Evolutionary conservation across 768 basidiomycete genomes (phyloP), one percentile per base, ranked within the genome.

Genomic region (Mrakia frigida): DNA sequence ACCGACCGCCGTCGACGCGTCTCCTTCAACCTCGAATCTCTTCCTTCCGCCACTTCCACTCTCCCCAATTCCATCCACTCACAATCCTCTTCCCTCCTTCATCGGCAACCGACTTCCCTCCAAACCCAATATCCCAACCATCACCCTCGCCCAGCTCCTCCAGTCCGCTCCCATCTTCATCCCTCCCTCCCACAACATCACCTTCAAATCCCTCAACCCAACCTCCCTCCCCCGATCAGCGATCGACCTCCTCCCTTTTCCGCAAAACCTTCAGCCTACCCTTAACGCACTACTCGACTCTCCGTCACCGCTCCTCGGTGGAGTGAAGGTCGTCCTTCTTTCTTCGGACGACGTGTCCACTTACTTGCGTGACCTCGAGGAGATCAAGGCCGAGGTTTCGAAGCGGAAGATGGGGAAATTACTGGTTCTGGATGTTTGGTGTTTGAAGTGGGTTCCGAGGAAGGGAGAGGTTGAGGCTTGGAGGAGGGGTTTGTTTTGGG

Each of bases 341-440:
- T 31, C 23, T 21, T 31, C 65, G n/a, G 43, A 63, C 21, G 59
- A 65, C 61, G 31, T 5, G 61, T 35, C 9, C 31, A 70, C n/a
- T 11, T 46, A 53, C 56, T n/a, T 23, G 28, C 1, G 67, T 23
- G 37, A 56, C 31, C 50, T 68, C 1, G 31, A 72, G 53, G 25
- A 25, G 16, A 33, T 28, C 43, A 52, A 41, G 41, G 14, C 23
- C 21, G 46, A n/a, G 25, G 21, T 50, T 33, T 18, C n/a, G 46
- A 33, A 7, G 31, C 18, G 33, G 35, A 23, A 4, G 6, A n/a
- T 23, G 18, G 56, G 39, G 4, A 61, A 25, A 39, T 52, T 75
- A 7, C 50, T 53, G n/a, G 59, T 70, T 7, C 39, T 75, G 3
- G 41, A 70, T 28, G 74, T 68, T 0, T 67, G 74, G 74, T 75